A percentile compares a stretch with the other conserved stretches of the same genome.
phyloP scores from a whole-genome alignment of 2,329 filamentous ascomycete genomes.

The Colletotrichum sp. region DNA sequence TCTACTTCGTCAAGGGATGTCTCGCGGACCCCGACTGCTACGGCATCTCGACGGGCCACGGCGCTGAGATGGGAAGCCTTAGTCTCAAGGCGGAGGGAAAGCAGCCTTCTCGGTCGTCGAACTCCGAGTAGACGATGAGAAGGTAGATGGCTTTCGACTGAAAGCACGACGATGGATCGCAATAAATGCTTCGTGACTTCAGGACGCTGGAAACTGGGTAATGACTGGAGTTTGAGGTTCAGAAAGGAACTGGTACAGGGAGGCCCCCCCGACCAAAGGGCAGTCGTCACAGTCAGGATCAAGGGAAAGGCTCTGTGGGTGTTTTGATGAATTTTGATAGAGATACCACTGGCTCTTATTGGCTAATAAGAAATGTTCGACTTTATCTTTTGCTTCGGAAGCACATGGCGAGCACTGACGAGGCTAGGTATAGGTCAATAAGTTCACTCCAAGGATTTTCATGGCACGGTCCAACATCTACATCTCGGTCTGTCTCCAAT shows the following conservation, averaged over 20 bases:
- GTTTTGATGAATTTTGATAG: neutral
- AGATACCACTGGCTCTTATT: slow-evolving; percentile 10
- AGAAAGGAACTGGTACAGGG: neutral
- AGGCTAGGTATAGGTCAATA: too few relatives aligned
- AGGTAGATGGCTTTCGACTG: neutral
- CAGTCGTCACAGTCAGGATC: neutral
- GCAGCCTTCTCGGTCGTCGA: neutral
- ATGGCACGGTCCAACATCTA: too few relatives aligned
- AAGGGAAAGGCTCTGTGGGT: neutral
- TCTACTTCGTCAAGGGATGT: slow-evolving; percentile 42
- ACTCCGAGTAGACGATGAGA: neutral
- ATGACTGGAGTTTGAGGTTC: slow-evolving; percentile 9
- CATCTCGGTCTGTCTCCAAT: neutral
- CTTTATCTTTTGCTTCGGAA: neutral
- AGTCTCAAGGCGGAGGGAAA: slow-evolving; percentile 25
- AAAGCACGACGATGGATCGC: neutral
- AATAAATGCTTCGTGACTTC: neutral
- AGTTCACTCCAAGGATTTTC: too few relatives aligned
- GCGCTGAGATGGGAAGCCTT: slow-evolving; percentile 32
- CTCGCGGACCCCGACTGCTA: slow-evolving; percentile 25
- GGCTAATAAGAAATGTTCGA: neutral
- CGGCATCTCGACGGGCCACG: slow-evolving; percentile 6
- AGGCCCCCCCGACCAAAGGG: neutral
- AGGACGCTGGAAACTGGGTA: neutral
- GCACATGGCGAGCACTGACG: too few relatives aligned